phyloP scores from a whole-genome alignment of 257 asterid genomes.

The Nicotiana obtusifolia region DNA sequence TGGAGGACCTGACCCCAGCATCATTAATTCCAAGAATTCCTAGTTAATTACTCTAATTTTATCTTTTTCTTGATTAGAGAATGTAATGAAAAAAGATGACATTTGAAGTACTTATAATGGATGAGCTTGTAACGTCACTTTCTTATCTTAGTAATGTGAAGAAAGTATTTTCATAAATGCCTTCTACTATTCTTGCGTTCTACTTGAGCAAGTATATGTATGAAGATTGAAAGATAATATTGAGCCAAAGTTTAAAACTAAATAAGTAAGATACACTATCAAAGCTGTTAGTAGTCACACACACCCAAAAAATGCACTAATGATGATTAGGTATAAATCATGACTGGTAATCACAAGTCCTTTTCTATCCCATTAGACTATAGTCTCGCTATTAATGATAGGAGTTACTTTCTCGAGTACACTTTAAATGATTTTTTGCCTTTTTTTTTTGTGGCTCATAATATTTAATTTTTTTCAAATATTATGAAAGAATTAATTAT shows the following conservation, averaged over 20 bases:
- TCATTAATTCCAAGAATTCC: not conserved
- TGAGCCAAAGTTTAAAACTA: not conserved
- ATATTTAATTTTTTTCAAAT: too few species aligned
- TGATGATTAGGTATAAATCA: not conserved
- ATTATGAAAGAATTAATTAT: too few species aligned
- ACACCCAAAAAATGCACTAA: not conserved
- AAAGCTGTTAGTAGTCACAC: not conserved
- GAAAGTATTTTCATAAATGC: too few species aligned
- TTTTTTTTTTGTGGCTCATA: too few species aligned
- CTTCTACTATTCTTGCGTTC: not conserved
- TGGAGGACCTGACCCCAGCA: conserved; percentile 12
- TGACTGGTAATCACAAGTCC: too few species aligned
- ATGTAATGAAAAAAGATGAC: not conserved
- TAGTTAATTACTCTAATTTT: not conserved
- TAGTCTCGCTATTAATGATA: too few species aligned
- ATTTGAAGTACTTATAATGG: not conserved
- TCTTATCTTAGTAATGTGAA: too few species aligned
- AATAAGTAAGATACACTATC: not conserved
- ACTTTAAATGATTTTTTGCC: too few species aligned
- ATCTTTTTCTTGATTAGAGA: not conserved
- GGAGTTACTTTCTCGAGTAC: too few species aligned
- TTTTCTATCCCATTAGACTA: too few species aligned
- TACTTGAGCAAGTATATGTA: not conserved
- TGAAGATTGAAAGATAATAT: too few species aligned
- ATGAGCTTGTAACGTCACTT: too few species aligned